A percentile compares a stretch with the other conserved stretches of the same genome.
phyloP scores from a whole-genome alignment of 176 grass and related monocot species.

The Aegilops sharonensis region DNA sequence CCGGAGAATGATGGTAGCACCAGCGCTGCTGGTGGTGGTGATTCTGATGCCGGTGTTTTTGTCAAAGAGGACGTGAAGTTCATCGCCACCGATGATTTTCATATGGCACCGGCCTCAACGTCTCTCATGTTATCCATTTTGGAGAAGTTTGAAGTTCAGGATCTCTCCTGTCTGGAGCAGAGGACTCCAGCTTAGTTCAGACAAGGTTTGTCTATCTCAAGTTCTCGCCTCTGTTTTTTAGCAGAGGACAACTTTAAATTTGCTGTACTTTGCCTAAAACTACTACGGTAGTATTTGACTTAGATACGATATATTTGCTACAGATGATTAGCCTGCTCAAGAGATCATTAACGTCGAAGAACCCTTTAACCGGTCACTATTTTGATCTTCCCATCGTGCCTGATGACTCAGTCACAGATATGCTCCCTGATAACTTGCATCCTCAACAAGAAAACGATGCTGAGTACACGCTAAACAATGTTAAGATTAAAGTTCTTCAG shows the following conservation, averaged over 20 bases:
- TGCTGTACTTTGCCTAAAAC: too few relatives aligned
- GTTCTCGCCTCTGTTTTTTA: not conserved
- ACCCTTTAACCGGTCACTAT: slow-evolving; percentile 12
- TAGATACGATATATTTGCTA: not conserved
- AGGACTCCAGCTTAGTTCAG: not conserved
- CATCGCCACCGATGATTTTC: slow-evolving; percentile 32
- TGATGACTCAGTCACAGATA: not conserved
- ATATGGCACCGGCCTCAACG: not conserved
- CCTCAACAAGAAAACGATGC: not conserved
- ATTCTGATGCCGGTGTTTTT: slow-evolving; percentile 20
- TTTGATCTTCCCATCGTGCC: not conserved
- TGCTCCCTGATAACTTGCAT: not conserved
- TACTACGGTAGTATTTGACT: too few relatives aligned
- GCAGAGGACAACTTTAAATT: too few relatives aligned
- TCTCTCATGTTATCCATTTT: slow-evolving; percentile 21
- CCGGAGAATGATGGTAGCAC: not conserved
- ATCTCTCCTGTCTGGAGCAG: slow-evolving; percentile 25
- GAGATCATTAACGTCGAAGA: slow-evolving; percentile 13
- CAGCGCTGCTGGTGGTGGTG: too few relatives aligned
- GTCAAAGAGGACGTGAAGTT: slow-evolving; percentile 11
- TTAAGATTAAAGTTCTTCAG: slow-evolving; percentile 35
- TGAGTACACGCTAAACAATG: not conserved
- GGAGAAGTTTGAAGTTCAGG: not conserved
- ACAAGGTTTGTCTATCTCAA: not conserved
- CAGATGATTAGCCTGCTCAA: not conserved